phyloP scores from a whole-genome alignment of 805 yeast species.

The Candida succiphila region DNA sequence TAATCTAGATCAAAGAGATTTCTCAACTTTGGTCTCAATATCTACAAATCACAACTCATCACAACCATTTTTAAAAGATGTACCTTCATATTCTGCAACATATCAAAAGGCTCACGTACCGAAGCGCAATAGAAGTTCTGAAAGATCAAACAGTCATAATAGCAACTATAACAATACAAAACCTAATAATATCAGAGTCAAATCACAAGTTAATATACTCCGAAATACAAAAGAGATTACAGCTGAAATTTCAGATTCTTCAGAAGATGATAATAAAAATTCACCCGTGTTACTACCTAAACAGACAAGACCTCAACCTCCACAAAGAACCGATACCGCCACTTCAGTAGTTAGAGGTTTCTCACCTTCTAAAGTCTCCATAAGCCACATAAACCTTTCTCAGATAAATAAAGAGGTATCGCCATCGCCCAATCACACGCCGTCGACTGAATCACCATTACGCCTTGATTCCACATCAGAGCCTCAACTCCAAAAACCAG shows the following conservation, averaged over 20 bases:
- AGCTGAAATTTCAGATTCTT: slow-evolving; percentile 16
- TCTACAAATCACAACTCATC: slow-evolving; percentile 8
- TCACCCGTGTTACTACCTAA: neutral
- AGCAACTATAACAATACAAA: neutral
- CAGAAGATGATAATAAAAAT: slow-evolving; percentile 1
- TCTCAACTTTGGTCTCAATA: slow-evolving; percentile 18
- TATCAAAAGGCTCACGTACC: neutral
- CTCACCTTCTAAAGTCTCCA: slow-evolving; percentile 6
- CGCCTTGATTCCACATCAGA: no score
- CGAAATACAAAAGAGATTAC: slow-evolving; percentile 16
- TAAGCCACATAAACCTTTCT: slow-evolving; percentile 4
- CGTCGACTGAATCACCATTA: no score
- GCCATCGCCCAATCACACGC: no score
- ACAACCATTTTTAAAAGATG: slow-evolving; percentile 4
- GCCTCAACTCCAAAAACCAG: no score
- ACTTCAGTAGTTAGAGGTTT: slow-evolving; percentile 8
- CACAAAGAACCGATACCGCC: slow-evolving; percentile 5
- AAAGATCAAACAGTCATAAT: neutral
- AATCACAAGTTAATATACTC: slow-evolving; percentile 9
- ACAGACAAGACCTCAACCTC: slow-evolving; percentile 1
- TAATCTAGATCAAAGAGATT: slow-evolving; percentile 14
- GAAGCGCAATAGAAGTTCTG: neutral
- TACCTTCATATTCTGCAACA: neutral
- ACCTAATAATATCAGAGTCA: no score
- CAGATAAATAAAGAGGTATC: slow-evolving; percentile 5